Conservation (phyloP, 2,329 filamentous ascomycete species). For the Didymella pomorum region DNA sequence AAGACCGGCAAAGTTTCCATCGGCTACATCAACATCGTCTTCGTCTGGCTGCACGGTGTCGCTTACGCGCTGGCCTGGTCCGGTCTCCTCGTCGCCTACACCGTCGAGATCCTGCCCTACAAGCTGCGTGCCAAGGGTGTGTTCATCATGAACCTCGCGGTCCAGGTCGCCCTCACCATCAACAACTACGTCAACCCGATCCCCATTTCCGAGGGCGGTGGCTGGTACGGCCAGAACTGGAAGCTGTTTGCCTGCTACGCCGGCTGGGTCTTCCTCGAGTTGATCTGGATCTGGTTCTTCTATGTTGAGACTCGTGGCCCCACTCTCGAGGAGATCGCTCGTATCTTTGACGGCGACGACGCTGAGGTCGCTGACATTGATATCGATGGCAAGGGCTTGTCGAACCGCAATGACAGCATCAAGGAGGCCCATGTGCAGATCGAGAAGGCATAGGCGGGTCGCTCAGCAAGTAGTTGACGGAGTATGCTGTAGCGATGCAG, state of each 20-base stretch:
- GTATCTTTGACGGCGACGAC: constrained; percentile 71
- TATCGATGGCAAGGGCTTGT: neutral
- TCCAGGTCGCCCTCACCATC: constrained; percentile 67
- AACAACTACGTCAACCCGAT: constrained; percentile 67
- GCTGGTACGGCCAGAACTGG: constrained; percentile 48
- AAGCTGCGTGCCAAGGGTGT: constrained; percentile 56
- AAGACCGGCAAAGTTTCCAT: constrained; percentile 17
- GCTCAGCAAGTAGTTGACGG: neutral
- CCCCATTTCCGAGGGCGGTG: neutral
- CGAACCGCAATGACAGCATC: neutral
- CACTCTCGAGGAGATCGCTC: constrained; percentile 71
- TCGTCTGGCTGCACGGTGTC: constrained; percentile 57
- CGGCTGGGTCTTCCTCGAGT: neutral
- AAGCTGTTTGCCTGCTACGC: constrained; percentile 47
- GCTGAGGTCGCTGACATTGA: constrained; percentile 38
- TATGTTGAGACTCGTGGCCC: constrained; percentile 72
- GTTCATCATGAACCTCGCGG: constrained; percentile 64
- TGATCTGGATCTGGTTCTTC: constrained; percentile 59
- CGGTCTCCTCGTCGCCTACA: constrained; percentile 60
- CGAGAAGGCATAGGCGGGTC: neutral
- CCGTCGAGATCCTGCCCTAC: constrained; percentile 57
- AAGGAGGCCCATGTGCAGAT: neutral
- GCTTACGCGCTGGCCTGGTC: constrained; percentile 63
- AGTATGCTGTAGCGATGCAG: too few relatives aligned
- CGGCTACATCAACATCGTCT: constrained; percentile 54